A percentile compares a stretch with the other conserved stretches of the same genome.
These are phyloP conservation scores for Penicillium soppii DNA, from an alignment of 495 filamentous ascomycete genomes.

Conservation along the genomic window DNA sequence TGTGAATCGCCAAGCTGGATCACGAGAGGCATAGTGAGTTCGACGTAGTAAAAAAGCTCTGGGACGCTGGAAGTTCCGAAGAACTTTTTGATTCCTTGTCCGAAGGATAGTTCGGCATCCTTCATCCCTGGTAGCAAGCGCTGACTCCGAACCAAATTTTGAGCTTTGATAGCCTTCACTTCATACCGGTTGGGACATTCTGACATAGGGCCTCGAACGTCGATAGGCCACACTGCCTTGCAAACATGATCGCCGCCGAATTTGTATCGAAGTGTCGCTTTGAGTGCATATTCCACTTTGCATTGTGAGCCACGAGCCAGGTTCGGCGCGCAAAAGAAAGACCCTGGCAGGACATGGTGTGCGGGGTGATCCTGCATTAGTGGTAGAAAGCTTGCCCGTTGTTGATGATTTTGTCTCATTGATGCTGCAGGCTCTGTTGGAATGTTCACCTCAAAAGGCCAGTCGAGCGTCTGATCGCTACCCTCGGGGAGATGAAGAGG, in stretches of 20 bases:
- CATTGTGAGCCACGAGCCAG: background rate
- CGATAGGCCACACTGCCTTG: slow-evolving; percentile 8
- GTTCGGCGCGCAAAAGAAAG: background rate
- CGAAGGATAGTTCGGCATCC: slow-evolving; percentile 5
- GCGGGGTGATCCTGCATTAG: background rate
- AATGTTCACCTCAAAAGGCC: slow-evolving; percentile 5
- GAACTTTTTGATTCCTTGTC: slow-evolving; percentile 9
- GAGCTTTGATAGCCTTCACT: background rate
- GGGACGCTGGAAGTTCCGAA: slow-evolving; percentile 16
- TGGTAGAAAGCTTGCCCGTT: slow-evolving; percentile 19
- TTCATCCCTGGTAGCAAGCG: slow-evolving; percentile 13
- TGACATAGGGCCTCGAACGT: background rate
- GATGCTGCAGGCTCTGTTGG: background rate
- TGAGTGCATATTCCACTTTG: slow-evolving; percentile 10
- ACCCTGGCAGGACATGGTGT: slow-evolving; percentile 3
- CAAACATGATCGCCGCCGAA: background rate
- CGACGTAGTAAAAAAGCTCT: too few relatives aligned
- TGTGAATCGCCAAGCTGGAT: too few relatives aligned
- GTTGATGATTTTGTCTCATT: background rate
- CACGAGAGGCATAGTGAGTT: too few relatives aligned
- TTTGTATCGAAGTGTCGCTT: slow-evolving; percentile 5
- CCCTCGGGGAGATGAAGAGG: slow-evolving; percentile 5
- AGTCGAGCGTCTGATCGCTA: background rate
- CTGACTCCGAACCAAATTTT: slow-evolving; percentile 4
- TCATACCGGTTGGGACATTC: background rate